A percentile compares a stretch with the other conserved stretches of the same genome.
Evolutionary conservation across 495 filamentous ascomycete species (phyloP).

Genomic region (Geopyxis carbonaria): DNA sequence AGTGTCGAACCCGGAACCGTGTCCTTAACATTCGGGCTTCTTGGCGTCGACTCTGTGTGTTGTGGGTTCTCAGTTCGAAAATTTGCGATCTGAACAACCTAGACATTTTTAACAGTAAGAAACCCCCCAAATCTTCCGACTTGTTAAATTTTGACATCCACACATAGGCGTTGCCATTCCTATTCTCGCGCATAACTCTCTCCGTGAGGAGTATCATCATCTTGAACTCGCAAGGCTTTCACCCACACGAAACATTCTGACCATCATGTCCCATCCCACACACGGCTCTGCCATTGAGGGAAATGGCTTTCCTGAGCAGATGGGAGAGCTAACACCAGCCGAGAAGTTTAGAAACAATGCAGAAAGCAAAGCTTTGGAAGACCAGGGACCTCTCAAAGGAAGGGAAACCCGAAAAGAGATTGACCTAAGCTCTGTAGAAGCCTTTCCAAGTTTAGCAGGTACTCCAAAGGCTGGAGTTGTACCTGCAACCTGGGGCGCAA

Average conservation of each 20-base stretch:
- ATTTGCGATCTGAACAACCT: too few relatives aligned
- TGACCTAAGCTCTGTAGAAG: slow-evolving; percentile 71
- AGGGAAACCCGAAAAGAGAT: slow-evolving; percentile 35
- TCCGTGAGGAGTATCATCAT: slow-evolving; percentile 7
- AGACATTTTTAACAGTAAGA: too few relatives aligned
- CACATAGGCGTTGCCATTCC: too few relatives aligned
- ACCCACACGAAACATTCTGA: slow-evolving; percentile 14
- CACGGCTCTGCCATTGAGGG: slow-evolving; percentile 5
- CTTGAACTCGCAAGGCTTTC: slow-evolving; percentile 10
- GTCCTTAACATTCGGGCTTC: too few relatives aligned
- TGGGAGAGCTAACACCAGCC: slow-evolving; percentile 56
- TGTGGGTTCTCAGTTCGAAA: too few relatives aligned
- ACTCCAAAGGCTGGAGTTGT: slow-evolving; percentile 37
- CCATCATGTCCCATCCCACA: slow-evolving; percentile 3
- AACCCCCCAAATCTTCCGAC: too few relatives aligned
- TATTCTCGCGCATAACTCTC: too few relatives aligned
- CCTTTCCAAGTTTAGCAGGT: slow-evolving; percentile 74
- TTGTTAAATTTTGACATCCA: too few relatives aligned
- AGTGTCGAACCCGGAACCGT: too few relatives aligned
- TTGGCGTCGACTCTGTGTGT: too few relatives aligned
- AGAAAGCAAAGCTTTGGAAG: slow-evolving; percentile 7
- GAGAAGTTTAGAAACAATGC: slow-evolving; percentile 9
- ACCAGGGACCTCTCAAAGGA: slow-evolving; percentile 22
- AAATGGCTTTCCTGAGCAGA: slow-evolving; percentile 45
- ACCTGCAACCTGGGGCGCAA: slow-evolving; percentile 3